Evolutionary conservation across 2,329 filamentous ascomycete genomes (phyloP).

Genomic region (Alternaria infectoria): DNA sequence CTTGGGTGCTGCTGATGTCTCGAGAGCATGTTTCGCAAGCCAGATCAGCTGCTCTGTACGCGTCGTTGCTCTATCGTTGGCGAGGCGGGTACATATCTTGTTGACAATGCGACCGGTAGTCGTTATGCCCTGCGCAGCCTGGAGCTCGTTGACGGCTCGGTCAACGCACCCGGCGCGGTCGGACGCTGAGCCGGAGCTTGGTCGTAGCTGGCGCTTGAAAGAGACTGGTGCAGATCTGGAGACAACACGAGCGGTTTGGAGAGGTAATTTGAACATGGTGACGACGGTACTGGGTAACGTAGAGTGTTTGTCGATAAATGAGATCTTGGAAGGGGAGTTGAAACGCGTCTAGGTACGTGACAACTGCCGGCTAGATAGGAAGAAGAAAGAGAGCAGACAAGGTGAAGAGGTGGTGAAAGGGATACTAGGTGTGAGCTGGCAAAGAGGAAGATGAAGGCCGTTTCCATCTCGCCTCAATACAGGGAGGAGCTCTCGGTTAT

Average conservation of each 20-base stretch:
- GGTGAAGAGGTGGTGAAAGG: not conserved
- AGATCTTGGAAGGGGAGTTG: not conserved
- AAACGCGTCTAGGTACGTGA: not conserved
- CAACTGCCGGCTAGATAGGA: not conserved
- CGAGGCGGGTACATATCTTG: not conserved
- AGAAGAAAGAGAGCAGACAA: not conserved
- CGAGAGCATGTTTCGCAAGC: constrained; percentile 21
- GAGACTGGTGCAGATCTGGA: not conserved
- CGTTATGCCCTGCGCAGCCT: not conserved
- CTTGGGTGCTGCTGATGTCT: not conserved
- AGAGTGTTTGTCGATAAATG: not conserved
- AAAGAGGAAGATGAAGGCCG: not conserved
- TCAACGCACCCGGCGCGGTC: not conserved
- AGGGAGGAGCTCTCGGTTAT: not conserved
- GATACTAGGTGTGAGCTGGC: not conserved
- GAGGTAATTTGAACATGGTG: constrained; percentile 2
- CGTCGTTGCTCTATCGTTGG: constrained; percentile 3
- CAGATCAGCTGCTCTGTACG: constrained; percentile 20
- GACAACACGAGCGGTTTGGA: not conserved
- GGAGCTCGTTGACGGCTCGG: not conserved
- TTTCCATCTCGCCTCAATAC: not conserved
- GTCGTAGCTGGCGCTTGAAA: not conserved
- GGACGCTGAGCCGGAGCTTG: not conserved
- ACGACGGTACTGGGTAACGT: not conserved
- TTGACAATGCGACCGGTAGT: constrained; percentile 10